Evolutionary conservation across 1,284 basidiomycete species (phyloP).

Genomic region (Singerocomus inundabilis): DNA sequence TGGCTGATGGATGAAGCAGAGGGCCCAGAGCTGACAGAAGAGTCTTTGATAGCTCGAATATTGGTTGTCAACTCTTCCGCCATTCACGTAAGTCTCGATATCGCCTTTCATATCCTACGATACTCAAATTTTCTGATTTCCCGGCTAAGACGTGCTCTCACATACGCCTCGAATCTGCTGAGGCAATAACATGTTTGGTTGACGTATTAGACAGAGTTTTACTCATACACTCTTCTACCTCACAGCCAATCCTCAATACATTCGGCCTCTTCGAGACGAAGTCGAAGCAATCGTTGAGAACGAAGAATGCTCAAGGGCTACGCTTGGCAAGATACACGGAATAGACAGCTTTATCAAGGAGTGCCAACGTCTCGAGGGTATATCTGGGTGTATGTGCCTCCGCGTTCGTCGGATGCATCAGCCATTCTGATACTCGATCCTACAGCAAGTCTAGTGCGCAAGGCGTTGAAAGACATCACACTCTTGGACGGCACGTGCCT

Average conservation of each 20-base stretch:
- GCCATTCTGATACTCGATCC: background rate
- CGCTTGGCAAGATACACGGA: conserved; percentile 41
- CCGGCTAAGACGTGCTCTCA: conserved; percentile 9
- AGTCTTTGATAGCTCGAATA: no score
- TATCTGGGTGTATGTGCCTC: background rate
- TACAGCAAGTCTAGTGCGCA: conserved; percentile 35
- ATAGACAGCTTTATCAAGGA: conserved; percentile 50
- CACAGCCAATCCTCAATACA: no score
- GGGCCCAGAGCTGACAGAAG: no score
- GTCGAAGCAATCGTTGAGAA: no score
- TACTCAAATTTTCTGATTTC: background rate
- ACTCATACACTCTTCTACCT: conserved; percentile 18
- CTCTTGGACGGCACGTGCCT: conserved; percentile 43
- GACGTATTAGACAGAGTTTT: no score
- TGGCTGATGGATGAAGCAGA: no score
- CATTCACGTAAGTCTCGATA: background rate
- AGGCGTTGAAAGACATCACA: conserved; percentile 36
- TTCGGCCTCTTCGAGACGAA: no score
- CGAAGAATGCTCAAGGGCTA: conserved; percentile 38
- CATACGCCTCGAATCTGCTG: conserved; percentile 4
- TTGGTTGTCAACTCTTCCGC: no score
- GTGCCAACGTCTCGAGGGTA: no score
- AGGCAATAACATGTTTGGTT: background rate
- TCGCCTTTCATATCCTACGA: background rate
- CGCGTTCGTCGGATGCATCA: no score